These are phyloP conservation scores for Protoeuglena noctilucae DNA, from an alignment of 139 green algal genomes.

Conservation along the genomic window DNA sequence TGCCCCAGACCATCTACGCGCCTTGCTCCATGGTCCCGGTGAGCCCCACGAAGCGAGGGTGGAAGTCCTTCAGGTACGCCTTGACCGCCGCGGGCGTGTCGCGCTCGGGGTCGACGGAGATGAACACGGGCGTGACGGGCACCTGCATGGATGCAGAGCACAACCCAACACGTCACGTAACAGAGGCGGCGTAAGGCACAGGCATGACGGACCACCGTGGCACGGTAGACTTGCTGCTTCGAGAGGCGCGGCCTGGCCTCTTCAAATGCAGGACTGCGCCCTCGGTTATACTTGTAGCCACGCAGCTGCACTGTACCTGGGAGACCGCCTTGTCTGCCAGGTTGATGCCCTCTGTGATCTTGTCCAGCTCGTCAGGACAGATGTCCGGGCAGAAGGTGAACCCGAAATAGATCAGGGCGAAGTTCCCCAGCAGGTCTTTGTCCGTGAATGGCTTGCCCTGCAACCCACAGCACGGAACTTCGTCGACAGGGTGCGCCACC, in stretches of 20 bases:
- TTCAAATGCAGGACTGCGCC: background rate
- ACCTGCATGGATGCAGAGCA: conserved; percentile 6
- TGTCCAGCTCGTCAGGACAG: conserved; percentile 95
- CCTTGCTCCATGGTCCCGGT: conserved; percentile 61
- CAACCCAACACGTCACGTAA: conserved; percentile 14
- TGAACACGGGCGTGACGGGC: conserved; percentile 68
- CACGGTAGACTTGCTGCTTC: background rate
- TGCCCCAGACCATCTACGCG: too few relatives aligned
- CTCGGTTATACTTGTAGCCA: too few relatives aligned
- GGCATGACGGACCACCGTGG: background rate
- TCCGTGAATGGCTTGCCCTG: conserved; percentile 7
- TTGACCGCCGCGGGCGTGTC: conserved; percentile 54
- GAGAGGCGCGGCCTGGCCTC: background rate
- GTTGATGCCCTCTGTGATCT: conserved; percentile 61
- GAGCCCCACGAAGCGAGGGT: conserved; percentile 82
- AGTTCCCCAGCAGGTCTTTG: conserved; percentile 65
- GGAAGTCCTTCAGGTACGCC: conserved; percentile 84
- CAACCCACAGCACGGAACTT: background rate
- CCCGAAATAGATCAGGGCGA: conserved; percentile 90
- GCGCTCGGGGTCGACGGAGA: conserved; percentile 83
- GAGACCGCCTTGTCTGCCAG: conserved; percentile 19
- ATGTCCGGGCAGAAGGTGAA: conserved; percentile 98
- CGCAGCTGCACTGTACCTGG: conserved; percentile 14
- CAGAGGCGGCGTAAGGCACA: background rate
- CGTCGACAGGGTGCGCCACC: too few relatives aligned